Conservation (phyloP, 176 grass and related monocot genomes). For the Pontederia paniculata region DNA sequence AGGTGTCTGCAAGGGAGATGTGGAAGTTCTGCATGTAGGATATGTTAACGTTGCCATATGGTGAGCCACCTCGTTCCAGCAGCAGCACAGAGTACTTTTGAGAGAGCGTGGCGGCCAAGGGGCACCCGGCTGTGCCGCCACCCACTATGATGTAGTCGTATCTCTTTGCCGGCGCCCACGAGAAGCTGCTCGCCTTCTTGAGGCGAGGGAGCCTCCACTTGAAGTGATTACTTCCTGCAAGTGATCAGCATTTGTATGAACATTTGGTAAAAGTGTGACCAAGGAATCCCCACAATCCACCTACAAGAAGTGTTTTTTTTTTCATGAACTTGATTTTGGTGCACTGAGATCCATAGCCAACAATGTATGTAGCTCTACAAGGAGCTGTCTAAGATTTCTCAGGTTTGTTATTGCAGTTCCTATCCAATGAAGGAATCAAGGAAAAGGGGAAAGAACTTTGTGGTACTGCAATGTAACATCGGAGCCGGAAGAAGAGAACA, state of each 20-base stretch:
- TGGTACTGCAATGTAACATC: too few relatives aligned
- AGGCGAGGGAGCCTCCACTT: conserved; percentile 32
- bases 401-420: too few relatives aligned
- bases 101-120: conserved; percentile 66
- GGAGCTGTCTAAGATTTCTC: too few relatives aligned
- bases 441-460: too few relatives aligned
- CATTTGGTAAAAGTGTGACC: neutral
- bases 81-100: conserved; percentile 46
- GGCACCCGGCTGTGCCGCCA: conserved; percentile 58
- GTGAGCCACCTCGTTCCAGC: conserved; percentile 59
- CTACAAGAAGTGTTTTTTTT: too few relatives aligned
- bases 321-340: too few relatives aligned
- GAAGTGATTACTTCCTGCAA: conserved; percentile 37
- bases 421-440: too few relatives aligned
- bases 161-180: neutral
- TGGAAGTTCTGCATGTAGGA: conserved; percentile 72
- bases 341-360: too few relatives aligned
- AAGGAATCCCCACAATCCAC: too few relatives aligned
- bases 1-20: conserved; percentile 44
- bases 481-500: too few relatives aligned
- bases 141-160: conserved; percentile 76
- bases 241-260: neutral
- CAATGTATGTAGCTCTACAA: too few relatives aligned
- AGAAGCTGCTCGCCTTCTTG: conserved; percentile 51
- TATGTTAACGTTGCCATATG: conserved; percentile 69